phyloP scores from a whole-genome alignment of 257 asterid genomes.

The Solanum etuberosum region DNA sequence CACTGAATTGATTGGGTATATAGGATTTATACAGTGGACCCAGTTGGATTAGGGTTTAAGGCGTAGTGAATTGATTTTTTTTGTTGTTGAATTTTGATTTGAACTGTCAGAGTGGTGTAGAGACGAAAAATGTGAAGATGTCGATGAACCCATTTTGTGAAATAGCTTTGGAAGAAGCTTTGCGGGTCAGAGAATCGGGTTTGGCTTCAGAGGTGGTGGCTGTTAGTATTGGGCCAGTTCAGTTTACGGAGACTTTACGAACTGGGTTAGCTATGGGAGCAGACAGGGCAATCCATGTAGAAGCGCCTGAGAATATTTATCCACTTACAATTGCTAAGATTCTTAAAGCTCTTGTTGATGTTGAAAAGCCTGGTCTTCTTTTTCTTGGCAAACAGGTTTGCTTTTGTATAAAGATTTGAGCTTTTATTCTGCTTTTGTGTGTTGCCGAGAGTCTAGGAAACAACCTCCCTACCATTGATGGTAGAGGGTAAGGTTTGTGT shows the following conservation, averaged over 20 bases:
- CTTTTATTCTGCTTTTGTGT: neutral
- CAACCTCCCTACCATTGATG: neutral
- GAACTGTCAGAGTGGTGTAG: slow-evolving; percentile 63
- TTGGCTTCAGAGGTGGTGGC: slow-evolving; percentile 88
- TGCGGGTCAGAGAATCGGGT: slow-evolving; percentile 74
- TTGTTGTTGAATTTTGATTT: neutral
- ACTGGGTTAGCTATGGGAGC: slow-evolving; percentile 99
- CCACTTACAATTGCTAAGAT: slow-evolving; percentile 87
- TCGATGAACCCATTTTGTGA: slow-evolving; percentile 98
- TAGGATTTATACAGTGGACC: neutral
- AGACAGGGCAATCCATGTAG: slow-evolving; percentile 90
- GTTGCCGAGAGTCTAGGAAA: too few species aligned
- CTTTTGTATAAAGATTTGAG: neutral
- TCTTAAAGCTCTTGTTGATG: slow-evolving; percentile 68
- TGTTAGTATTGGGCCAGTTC: slow-evolving; percentile 71
- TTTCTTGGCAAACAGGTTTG: slow-evolving; percentile 87
- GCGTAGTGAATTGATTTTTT: neutral
- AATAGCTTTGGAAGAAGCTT: slow-evolving; percentile 88
- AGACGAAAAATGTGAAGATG: slow-evolving; percentile 88
- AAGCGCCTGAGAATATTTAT: slow-evolving; percentile 43
- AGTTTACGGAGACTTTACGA: slow-evolving; percentile 70
- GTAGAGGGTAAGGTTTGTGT: neutral
- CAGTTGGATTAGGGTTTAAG: neutral
- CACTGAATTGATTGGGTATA: neutral
- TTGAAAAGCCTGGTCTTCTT: slow-evolving; percentile 76